phyloP scores from a whole-genome alignment of 139 green algal species.

The Parachlorella kessleri region DNA sequence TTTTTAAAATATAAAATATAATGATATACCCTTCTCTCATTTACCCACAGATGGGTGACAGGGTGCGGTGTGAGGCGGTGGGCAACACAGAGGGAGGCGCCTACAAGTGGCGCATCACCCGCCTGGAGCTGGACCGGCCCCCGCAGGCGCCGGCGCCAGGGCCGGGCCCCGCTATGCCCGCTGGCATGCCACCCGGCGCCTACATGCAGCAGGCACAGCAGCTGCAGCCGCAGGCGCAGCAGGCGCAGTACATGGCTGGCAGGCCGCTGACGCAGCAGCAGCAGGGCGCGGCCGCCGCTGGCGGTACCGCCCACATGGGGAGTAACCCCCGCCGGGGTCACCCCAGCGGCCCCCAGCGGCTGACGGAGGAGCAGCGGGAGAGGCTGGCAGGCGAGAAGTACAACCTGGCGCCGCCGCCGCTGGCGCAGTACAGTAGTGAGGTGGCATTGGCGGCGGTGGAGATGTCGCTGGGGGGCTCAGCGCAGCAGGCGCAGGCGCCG shows the following conservation, averaged over 20 bases:
- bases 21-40: no score
- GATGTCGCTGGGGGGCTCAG: conserved; percentile 26
- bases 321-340: no score
- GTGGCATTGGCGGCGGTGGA: conserved; percentile 53
- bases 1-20: no score
- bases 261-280: not conserved
- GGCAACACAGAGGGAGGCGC: conserved; percentile 57
- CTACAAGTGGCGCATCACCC: conserved; percentile 57
- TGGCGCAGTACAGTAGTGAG: conserved; percentile 50
- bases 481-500: not conserved
- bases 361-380: not conserved
- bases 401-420: conserved; percentile 48
- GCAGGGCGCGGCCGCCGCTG: not conserved
- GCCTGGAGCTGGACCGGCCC: conserved; percentile 39
- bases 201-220: not conserved
- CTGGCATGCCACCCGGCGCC: no score
- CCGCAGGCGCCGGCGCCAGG: no score
- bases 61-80: conserved; percentile 53
- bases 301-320: not conserved
- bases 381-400: conserved; percentile 33
- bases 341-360: no score
- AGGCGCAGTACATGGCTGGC: no score
- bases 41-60: conserved; percentile 48
- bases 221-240: not conserved
- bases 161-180: no score